These are phyloP conservation scores for Fraxinus sp. DNA, from an alignment of 305 asterid genomes.

Conservation along the genomic window DNA sequence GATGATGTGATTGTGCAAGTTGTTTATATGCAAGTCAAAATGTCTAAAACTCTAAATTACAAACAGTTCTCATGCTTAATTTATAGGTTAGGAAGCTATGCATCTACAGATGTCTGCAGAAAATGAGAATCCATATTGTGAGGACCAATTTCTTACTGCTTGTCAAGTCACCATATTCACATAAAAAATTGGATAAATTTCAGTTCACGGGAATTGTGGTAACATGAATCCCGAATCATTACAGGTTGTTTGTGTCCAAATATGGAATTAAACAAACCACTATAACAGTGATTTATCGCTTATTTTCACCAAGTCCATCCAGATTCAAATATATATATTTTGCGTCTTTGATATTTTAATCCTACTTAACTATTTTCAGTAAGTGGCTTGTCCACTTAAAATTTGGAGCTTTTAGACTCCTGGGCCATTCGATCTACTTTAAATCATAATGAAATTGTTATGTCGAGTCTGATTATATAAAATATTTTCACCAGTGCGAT, in stretches of 20 bases:
- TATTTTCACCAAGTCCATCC: background rate
- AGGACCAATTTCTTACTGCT: background rate
- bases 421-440: background rate
- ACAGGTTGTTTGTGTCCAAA: conserved; percentile 1
- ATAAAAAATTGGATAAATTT: background rate
- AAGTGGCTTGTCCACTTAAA: background rate
- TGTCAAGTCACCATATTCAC: background rate
- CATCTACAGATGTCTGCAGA: background rate
- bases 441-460: background rate
- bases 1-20: background rate
- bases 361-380: background rate
- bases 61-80: background rate
- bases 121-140: background rate
- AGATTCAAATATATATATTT: background rate
- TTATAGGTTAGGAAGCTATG: background rate
- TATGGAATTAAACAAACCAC: background rate
- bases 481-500: background rate
- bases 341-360: conserved; percentile 8
- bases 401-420: background rate
- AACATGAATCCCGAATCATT: background rate
- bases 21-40: background rate
- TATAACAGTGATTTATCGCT: background rate
- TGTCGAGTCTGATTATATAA: background rate
- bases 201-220: background rate
- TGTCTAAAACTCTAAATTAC: background rate